Evolutionary conservation across 768 basidiomycete species (phyloP), one percentile per base, ranked within the genome.

Genomic region (Lactarius tabidus): DNA sequence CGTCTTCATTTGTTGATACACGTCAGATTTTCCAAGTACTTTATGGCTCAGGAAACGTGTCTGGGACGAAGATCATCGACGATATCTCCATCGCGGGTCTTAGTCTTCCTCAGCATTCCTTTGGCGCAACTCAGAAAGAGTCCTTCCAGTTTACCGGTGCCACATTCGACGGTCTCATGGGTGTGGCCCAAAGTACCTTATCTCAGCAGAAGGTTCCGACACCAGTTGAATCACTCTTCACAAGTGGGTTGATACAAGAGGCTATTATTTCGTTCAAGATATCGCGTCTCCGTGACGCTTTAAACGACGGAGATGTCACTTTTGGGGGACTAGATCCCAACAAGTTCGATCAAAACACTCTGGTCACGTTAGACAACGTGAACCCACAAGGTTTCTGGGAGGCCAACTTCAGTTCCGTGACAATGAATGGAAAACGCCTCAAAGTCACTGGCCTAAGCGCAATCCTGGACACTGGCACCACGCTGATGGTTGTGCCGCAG

Each of bases 251-350:
- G 59, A 85, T 94, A 62, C 67, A 76, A 33, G 79, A 81, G 8
- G 81, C 90, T 2, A 88, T 94, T 71, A 83, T 85, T 12, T 90
- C 90, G 10, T 93, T 83, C 83, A 93, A 90, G 77, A 85, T 95
- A 62, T 81, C 90, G 2, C 89, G 93, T 63, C 77, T 88, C 38
- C 79, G 82, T 10, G 91, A 93, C 72, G 77, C 81, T 70, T 74
- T 78, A 72, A 88, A 88, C 69, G 88, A 92, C 69, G 92, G 92
- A 58, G 82, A 91, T 76, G 82, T 94, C 64, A 91, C 91, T 9
- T 90, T 95, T 67, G 93, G 92, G 38, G 88, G 82, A 15, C 80
- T 92, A 38, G 90, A 94, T 75, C 15, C 76, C 10, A 78, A 82
- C 67, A 91, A 93, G 75, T 90, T 91, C 73, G 81, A 86, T 69